These are phyloP conservation scores for Leptomonas pyrrhocoris DNA, from an alignment of 208 protist genomes.

Conservation along the genomic window DNA sequence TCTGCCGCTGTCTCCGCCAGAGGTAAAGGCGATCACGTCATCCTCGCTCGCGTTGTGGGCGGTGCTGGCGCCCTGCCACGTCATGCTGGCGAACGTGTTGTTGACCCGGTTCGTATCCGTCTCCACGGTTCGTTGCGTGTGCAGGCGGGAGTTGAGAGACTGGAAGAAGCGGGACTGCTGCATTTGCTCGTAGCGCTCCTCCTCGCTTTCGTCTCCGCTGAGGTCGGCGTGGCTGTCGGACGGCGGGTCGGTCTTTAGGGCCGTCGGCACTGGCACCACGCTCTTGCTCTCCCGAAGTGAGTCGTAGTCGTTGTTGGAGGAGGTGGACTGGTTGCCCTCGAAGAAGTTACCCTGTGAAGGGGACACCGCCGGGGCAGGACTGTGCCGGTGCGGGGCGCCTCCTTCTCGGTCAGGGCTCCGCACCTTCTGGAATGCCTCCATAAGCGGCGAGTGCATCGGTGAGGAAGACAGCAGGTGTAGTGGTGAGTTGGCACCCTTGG, in stretches of 20 bases:
- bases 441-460: background rate
- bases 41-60: background rate
- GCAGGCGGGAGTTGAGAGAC: background rate
- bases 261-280: conserved; percentile 2
- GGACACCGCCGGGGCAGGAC: background rate
- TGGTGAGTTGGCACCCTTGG: background rate
- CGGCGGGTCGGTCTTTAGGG: background rate
- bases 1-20: background rate
- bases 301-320: conserved; percentile 9
- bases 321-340: conserved; percentile 5
- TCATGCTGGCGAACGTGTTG: conserved; percentile 1
- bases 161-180: conserved; percentile 14
- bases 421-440: background rate
- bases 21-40: background rate
- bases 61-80: background rate
- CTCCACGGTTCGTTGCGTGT: background rate
- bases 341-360: background rate
- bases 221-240: background rate
- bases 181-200: conserved; percentile 18
- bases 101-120: background rate
- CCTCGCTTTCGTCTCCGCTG: conserved; percentile 16
- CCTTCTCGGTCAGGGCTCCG: background rate
- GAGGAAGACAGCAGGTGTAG: background rate
- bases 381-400: background rate
- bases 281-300: conserved; percentile 3